A percentile compares a stretch with the other conserved stretches of the same genome.
phyloP scores from a whole-genome alignment of 345 rosid genomes.

The Eucalyptus globulus region DNA sequence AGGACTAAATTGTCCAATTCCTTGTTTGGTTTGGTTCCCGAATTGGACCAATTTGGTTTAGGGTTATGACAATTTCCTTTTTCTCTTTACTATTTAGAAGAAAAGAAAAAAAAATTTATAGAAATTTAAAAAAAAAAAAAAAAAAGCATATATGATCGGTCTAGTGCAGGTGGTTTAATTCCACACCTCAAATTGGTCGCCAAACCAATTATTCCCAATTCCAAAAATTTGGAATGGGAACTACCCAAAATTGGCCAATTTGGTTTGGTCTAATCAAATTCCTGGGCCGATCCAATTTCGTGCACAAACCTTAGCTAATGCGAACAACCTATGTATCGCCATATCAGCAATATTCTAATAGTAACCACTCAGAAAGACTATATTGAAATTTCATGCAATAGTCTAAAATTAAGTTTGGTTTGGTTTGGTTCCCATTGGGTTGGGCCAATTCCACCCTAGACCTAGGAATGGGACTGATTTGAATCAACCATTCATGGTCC shows the following conservation, averaged over 20 bases:
- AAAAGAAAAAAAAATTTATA: too few species aligned
- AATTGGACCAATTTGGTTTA: not conserved
- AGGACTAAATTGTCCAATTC: not conserved
- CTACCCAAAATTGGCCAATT: not conserved
- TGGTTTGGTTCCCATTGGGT: too few species aligned
- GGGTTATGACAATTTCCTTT: not conserved
- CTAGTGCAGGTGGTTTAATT: not conserved
- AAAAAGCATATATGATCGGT: fast-evolving
- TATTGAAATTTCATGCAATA: not conserved
- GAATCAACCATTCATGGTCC: too few species aligned
- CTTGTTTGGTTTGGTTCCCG: not conserved
- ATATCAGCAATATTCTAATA: too few species aligned
- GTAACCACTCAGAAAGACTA: fast-evolving
- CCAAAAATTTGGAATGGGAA: not conserved
- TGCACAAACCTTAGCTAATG: not conserved
- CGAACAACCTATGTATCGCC: not conserved
- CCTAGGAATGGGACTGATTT: too few species aligned
- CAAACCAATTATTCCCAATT: not conserved
- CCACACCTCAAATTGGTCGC: not conserved
- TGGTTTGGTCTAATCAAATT: not conserved
- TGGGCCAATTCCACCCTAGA: too few species aligned
- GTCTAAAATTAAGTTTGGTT: too few species aligned
- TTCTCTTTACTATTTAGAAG: too few species aligned
- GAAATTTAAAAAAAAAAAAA: too few species aligned
- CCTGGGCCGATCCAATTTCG: fast-evolving